Base-by-base conservation (phyloP, 805 yeast species). In the Yamadazyma akitaensis region DNA sequence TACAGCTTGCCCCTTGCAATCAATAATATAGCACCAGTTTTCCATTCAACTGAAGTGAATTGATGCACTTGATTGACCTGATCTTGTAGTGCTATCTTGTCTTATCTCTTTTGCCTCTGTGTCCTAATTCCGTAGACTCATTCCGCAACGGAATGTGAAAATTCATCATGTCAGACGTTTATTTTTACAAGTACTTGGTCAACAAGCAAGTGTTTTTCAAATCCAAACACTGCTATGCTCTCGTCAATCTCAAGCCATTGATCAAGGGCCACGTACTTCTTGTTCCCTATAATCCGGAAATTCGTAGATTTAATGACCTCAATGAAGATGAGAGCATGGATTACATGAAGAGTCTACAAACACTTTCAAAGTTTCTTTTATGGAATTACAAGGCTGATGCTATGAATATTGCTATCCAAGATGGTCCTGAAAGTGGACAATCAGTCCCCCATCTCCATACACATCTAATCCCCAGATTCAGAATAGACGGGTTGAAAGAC, bases 391-490 rank as follows among this genome's bases (percentile, higher is more conserved):
- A 82, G 31, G 96, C 97, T 2, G 95, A 91, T 55, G 74, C 96
- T 1, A 60, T 90, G 49, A 95, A 95, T 60, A 76, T 94, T 34
- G 92, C 97, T 10, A 88, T 95, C 49, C 99, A 94, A 63, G 99
- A 94, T 62, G 99, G 99, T 0, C 87, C 90, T 0, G 89, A 89
- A 42, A 92, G 97, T 1, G 99, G 99, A 3, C 99, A 94, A 62
- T 80, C 91, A n/a, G 84, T 94, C 2, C 96, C 97, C 5, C 99
- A 94, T 65, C 75, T 92, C 25, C 99, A 94, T 63, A 85, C 96
- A 17, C 99, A 94, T 62, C 68, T 94, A 16, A 90, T 94, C 17
- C 99, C 99, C 6, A 75, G 99, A 35, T 82, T 76, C 61, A 73
- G 70, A 42, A 69, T 70, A 3, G 84, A 85, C 57, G 68, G 68